These are phyloP conservation scores for Pseudogymnoascus pannorum DNA, from an alignment of 2,329 filamentous ascomycete species.

Conservation along the genomic window DNA sequence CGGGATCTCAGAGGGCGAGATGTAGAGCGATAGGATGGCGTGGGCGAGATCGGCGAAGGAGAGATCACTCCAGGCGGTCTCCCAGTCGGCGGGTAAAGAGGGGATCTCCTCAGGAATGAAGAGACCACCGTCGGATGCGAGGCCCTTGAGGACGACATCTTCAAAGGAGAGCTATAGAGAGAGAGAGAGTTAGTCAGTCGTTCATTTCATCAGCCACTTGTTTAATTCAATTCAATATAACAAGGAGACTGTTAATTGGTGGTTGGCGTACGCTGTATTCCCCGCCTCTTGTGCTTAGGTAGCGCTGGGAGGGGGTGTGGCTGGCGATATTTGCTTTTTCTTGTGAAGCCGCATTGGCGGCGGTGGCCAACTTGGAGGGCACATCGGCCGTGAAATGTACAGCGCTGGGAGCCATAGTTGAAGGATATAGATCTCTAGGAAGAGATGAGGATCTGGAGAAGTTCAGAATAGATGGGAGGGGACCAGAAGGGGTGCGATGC, in stretches of 20 bases:
- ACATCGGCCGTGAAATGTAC: not conserved
- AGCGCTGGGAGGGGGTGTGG: conserved; percentile 48
- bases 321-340: conserved; percentile 9
- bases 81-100: conserved; percentile 52
- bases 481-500: not conserved
- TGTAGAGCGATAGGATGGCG: conserved; percentile 80
- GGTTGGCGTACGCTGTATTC: conserved; percentile 48
- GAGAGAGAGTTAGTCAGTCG: conserved; percentile 16
- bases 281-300: conserved; percentile 55
- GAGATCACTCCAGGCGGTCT: conserved; percentile 66
- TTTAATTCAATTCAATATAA: conserved; percentile 11
- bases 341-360: conserved; percentile 1
- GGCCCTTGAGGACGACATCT: conserved; percentile 80
- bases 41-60: conserved; percentile 77
- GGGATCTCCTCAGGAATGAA: conserved; percentile 85
- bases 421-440: not conserved
- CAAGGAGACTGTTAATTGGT: conserved; percentile 9
- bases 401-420: conserved; percentile 3
- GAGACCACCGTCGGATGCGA: conserved; percentile 78
- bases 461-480: not conserved
- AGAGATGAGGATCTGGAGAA: not conserved
- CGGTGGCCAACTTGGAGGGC: not conserved
- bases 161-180: conserved; percentile 73
- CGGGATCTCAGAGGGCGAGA: conserved; percentile 77
- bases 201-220: conserved; percentile 13